A percentile compares a stretch with the other conserved stretches of the same genome.
phyloP scores from a whole-genome alignment of 768 basidiomycete species.

The Termitomyces sp. region DNA sequence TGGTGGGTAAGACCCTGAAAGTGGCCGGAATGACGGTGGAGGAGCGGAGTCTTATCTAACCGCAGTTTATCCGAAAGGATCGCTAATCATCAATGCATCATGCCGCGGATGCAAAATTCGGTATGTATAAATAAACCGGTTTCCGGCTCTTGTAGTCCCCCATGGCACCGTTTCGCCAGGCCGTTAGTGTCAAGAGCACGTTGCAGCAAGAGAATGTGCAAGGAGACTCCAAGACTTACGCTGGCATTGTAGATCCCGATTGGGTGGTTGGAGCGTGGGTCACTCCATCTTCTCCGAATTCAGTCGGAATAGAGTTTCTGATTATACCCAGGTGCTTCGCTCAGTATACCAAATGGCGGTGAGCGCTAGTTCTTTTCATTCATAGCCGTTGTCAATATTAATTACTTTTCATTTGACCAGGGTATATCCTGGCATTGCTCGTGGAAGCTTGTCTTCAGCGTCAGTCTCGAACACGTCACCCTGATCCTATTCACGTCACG shows the following conservation, averaged over 20 bases:
- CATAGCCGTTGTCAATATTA: not conserved
- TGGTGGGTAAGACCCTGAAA: no score
- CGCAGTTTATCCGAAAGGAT: not conserved
- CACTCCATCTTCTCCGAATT: not conserved
- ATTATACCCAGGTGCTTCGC: not conserved
- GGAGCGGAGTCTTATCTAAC: no score
- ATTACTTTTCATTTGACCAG: slow-evolving; percentile 21
- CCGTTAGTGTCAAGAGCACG: slow-evolving; percentile 19
- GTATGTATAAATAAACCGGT: not conserved
- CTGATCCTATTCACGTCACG: slow-evolving; percentile 54
- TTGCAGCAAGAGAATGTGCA: slow-evolving; percentile 5
- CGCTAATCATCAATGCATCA: not conserved
- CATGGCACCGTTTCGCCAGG: slow-evolving; percentile 35
- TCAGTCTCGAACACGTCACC: slow-evolving; percentile 37
- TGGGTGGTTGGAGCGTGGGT: slow-evolving; percentile 44
- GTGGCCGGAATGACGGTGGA: no score
- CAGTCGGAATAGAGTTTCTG: not conserved
- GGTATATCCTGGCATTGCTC: slow-evolving; percentile 52
- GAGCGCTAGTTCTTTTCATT: not conserved
- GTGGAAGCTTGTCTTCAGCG: slow-evolving; percentile 48
- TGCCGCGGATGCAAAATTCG: not conserved
- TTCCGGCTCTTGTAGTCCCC: not conserved
- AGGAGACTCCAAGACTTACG: slow-evolving; percentile 18
- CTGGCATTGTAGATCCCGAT: slow-evolving; percentile 36
- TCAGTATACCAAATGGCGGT: slow-evolving; percentile 54